Percentiles rank a stretch among this genome's conserved stretches.
Evolutionary conservation across 257 asterid genomes (phyloP).

Genomic region (Salvia rosmarinus): DNA sequence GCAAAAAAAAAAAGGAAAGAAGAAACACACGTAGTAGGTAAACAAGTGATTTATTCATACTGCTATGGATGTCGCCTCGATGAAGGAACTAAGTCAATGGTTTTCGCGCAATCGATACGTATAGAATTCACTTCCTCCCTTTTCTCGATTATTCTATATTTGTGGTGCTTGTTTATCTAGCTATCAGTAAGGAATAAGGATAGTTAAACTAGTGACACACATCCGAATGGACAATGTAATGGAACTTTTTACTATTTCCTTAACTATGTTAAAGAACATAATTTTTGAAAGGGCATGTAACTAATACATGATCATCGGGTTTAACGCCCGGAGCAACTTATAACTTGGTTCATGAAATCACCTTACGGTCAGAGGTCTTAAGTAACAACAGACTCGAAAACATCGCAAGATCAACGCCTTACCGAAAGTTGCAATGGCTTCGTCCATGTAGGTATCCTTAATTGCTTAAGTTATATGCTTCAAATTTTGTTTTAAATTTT

Average conservation of each 20-base stretch:
- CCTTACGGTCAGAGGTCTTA: too few species aligned
- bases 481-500: slow-evolving; percentile 21
- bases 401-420: slow-evolving; percentile 90
- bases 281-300: too few species aligned
- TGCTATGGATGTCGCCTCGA: slow-evolving; percentile 77
- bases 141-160: not conserved
- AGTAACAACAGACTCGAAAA: slow-evolving; percentile 58
- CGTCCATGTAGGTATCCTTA: slow-evolving; percentile 82
- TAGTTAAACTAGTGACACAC: not conserved
- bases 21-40: too few species aligned
- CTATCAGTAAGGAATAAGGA: slow-evolving; percentile 27
- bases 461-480: slow-evolving; percentile 32
- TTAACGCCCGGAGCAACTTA: too few species aligned
- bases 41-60: slow-evolving; percentile 80
- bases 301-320: too few species aligned
- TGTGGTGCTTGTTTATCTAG: slow-evolving; percentile 14
- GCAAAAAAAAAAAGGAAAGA: too few species aligned
- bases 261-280: too few species aligned
- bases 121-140: slow-evolving; percentile 21
- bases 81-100: slow-evolving; percentile 93
- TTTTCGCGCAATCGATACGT: slow-evolving; percentile 89
- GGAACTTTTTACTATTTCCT: too few species aligned
- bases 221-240: too few species aligned
- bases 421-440: slow-evolving; percentile 92
- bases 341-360: too few species aligned